Conservation (phyloP, 2,329 filamentous ascomycete species). For the Cyanodermella asteris region DNA sequence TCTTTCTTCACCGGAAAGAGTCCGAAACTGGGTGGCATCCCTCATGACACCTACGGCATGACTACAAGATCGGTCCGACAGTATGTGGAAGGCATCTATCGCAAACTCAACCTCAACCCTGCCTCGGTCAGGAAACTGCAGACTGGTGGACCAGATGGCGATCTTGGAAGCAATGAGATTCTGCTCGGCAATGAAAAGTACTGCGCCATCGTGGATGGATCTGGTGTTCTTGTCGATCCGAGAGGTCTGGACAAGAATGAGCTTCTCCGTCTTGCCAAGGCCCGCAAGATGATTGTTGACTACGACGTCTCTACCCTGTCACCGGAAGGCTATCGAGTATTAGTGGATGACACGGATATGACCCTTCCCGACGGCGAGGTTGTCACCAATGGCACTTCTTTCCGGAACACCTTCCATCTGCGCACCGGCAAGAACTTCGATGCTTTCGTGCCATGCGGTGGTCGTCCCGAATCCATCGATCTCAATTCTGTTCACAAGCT, state of each 20-base stretch:
- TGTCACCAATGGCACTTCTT: conserved; percentile 74
- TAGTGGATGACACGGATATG: conserved; percentile 77
- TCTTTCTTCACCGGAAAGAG: conserved; percentile 99
- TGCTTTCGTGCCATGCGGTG: conserved; percentile 85
- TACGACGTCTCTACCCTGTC: conserved; percentile 77
- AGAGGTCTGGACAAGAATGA: conserved; percentile 72
- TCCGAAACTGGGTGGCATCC: conserved; percentile 84
- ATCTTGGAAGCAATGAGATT: conserved; percentile 95
- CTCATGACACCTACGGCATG: conserved; percentile 93
- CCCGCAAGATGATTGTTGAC: conserved; percentile 70
- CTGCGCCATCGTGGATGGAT: conserved; percentile 83
- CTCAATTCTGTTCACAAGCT: conserved; percentile 68
- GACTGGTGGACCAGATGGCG: conserved; percentile 89
- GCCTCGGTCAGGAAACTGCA: conserved; percentile 78
- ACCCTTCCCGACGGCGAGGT: conserved; percentile 73
- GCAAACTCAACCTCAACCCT: conserved; percentile 79
- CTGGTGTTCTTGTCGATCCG: conserved; percentile 83
- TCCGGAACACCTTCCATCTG: conserved; percentile 95
- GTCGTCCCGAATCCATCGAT: conserved; percentile 90
- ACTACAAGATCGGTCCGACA: conserved; percentile 90
- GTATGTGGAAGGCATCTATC: conserved; percentile 90
- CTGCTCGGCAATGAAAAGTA: conserved; percentile 91
- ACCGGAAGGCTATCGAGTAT: conserved; percentile 66
- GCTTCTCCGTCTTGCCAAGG: conserved; percentile 62
- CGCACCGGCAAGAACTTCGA: conserved; percentile 59